Conservation (phyloP, 2,329 filamentous ascomycete genomes). For the Diaporthe nobilis region DNA sequence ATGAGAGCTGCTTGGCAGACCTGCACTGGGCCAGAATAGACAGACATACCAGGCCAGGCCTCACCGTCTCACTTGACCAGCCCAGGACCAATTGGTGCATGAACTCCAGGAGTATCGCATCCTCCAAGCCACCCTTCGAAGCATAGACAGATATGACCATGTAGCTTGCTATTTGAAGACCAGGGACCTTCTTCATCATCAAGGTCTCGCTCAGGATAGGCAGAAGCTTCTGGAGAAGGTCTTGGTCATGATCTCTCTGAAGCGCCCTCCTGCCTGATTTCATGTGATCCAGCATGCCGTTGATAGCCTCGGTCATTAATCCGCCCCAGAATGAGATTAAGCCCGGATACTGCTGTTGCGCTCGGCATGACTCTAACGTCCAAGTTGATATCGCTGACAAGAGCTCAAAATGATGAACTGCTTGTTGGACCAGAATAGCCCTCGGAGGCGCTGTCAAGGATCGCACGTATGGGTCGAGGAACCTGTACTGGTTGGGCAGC, state of each 20-base stretch:
- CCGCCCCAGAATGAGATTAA: conserved; percentile 93
- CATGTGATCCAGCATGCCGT: conserved; percentile 83
- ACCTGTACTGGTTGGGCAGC: conserved; percentile 83
- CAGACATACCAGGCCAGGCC: conserved; percentile 83
- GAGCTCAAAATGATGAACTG: conserved; percentile 83
- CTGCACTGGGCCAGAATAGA: conserved; percentile 87
- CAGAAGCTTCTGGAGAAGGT: conserved; percentile 76
- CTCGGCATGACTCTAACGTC: conserved; percentile 80
- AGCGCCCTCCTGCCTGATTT: conserved; percentile 82
- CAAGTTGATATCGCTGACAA: conserved; percentile 84
- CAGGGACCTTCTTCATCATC: conserved; percentile 80
- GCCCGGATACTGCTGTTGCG: conserved; percentile 80
- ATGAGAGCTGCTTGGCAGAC: conserved; percentile 77
- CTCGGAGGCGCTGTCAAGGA: conserved; percentile 83
- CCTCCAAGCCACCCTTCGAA: conserved; percentile 83
- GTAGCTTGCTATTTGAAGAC: conserved; percentile 88
- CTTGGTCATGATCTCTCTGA: conserved; percentile 85
- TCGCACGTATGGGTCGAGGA: conserved; percentile 88
- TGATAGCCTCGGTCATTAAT: conserved; percentile 86
- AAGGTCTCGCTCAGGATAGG: conserved; percentile 84
- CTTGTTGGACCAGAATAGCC: conserved; percentile 85
- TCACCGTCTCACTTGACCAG: conserved; percentile 81
- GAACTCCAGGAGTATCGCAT: conserved; percentile 84
- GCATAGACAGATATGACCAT: conserved; percentile 91
- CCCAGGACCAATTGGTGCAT: conserved; percentile 90